Conservation (phyloP, 1,284 basidiomycete species). For the Meira nashicola region DNA sequence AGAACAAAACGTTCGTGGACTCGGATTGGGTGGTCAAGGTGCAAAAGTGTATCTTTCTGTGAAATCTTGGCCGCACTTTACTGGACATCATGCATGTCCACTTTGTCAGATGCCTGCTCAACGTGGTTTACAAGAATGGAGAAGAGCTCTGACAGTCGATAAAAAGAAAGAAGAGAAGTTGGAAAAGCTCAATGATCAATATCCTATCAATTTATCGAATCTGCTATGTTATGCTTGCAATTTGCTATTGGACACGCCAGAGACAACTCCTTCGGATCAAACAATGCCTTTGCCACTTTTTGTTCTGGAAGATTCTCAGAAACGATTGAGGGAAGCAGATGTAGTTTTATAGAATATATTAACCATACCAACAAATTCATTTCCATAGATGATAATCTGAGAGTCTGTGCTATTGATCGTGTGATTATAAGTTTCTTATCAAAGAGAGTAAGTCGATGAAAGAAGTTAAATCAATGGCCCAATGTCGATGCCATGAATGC, state of each 20-base stretch:
- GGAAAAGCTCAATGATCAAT: not conserved
- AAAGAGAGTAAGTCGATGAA: too few species aligned
- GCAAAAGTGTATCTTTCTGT: slow-evolving; percentile 28
- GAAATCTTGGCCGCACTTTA: slow-evolving; percentile 15
- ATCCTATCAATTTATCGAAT: slow-evolving; percentile 10
- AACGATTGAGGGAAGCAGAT: not conserved
- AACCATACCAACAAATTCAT: too few species aligned
- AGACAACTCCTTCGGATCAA: not conserved
- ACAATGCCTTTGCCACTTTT: slow-evolving; percentile 3
- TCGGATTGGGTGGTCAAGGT: slow-evolving; percentile 23
- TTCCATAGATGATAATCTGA: too few species aligned
- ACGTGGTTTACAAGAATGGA: slow-evolving; percentile 33
- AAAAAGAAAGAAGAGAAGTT: slow-evolving; percentile 3
- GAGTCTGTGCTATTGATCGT: too few species aligned
- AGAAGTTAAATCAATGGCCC: too few species aligned
- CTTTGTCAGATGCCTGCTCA: slow-evolving; percentile 39
- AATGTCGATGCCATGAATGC: too few species aligned
- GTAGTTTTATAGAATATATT: too few species aligned
- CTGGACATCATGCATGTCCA: slow-evolving; percentile 26
- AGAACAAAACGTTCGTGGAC: not conserved
- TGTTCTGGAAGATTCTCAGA: not conserved
- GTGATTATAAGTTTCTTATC: too few species aligned
- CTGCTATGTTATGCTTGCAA: slow-evolving; percentile 29
- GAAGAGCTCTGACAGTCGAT: slow-evolving; percentile 1
- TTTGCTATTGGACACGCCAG: slow-evolving; percentile 18